Evolutionary conservation across 768 basidiomycete species (phyloP).

Genomic region (Mycena rebaudengoi): DNA sequence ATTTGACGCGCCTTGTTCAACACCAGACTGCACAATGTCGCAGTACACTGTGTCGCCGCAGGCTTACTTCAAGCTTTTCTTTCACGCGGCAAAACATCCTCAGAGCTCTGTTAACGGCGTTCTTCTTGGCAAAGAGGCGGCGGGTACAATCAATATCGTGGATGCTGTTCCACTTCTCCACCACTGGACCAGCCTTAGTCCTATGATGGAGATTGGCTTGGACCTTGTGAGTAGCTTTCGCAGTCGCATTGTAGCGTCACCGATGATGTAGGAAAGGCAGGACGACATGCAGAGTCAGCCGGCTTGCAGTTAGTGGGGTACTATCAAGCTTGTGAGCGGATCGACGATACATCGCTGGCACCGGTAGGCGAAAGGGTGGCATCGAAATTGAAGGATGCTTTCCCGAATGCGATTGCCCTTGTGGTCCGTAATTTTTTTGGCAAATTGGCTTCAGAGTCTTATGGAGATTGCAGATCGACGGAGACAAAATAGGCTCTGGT

Average conservation of each 20-base stretch:
- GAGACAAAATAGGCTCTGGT: slow-evolving; percentile 59
- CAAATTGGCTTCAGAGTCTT: not conserved
- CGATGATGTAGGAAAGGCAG: slow-evolving; percentile 52
- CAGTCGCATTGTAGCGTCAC: not conserved
- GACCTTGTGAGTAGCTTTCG: slow-evolving; percentile 64
- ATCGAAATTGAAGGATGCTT: slow-evolving; percentile 59
- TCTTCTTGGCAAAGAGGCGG: slow-evolving; percentile 62
- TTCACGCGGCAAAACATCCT: slow-evolving; percentile 85
- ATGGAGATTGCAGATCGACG: slow-evolving; percentile 60
- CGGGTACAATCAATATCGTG: slow-evolving; percentile 54
- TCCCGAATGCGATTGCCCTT: slow-evolving; percentile 71
- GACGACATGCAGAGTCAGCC: slow-evolving; percentile 62
- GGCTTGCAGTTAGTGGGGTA: slow-evolving; percentile 71
- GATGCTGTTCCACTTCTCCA: slow-evolving; percentile 84
- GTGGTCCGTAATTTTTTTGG: slow-evolving; percentile 59
- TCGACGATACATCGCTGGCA: slow-evolving; percentile 67
- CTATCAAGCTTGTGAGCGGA: slow-evolving; percentile 75
- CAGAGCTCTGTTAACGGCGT: slow-evolving; percentile 81
- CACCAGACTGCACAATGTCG: slow-evolving; percentile 29
- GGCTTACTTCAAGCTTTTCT: slow-evolving; percentile 78
- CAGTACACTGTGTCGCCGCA: slow-evolving; percentile 64
- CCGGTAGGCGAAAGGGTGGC: slow-evolving; percentile 74
- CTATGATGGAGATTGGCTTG: slow-evolving; percentile 88
- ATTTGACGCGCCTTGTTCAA: slow-evolving; percentile 12
- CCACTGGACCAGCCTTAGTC: slow-evolving; percentile 85